These are phyloP conservation scores for Fusarium napiforme DNA, from an alignment of 2,329 filamentous ascomycete genomes.

Conservation along the genomic window DNA sequence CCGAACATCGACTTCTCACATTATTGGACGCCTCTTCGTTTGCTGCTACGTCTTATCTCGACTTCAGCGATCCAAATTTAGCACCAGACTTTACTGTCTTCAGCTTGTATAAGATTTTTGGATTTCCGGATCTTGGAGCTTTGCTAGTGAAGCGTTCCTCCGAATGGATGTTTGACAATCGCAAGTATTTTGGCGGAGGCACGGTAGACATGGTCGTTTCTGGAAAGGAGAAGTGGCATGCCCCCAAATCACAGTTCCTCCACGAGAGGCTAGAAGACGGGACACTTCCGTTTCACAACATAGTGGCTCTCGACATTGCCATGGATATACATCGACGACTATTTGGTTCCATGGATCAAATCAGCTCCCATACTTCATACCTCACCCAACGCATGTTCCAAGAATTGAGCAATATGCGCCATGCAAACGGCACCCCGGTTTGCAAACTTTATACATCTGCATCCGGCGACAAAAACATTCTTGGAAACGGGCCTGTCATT, in stretches of 20 bases:
- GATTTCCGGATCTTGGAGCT: conserved; percentile 90
- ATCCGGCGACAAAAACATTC: conserved; percentile 39
- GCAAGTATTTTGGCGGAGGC: conserved; percentile 91
- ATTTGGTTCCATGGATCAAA: conserved; percentile 75
- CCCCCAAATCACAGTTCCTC: conserved; percentile 74
- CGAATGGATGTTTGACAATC: conserved; percentile 69
- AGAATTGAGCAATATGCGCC: conserved; percentile 68
- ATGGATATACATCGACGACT: conserved; percentile 75
- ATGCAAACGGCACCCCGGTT: conserved; percentile 74
- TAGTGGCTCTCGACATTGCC: conserved; percentile 82
- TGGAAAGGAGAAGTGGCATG: conserved; percentile 84
- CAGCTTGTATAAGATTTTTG: conserved; percentile 98
- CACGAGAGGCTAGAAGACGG: conserved; percentile 92
- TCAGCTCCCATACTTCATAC: conserved; percentile 77
- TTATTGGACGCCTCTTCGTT: conserved; percentile 87
- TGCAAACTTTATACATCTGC: conserved; percentile 71
- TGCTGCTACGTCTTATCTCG: conserved; percentile 79
- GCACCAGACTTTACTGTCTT: conserved; percentile 88
- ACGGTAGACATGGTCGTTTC: conserved; percentile 91
- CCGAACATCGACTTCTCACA: conserved; percentile 63
- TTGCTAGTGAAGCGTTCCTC: conserved; percentile 82
- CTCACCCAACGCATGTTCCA: conserved; percentile 70
- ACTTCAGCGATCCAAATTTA: conserved; percentile 68
- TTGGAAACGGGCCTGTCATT: conserved; percentile 76
- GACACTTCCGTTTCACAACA: conserved; percentile 89